Evolutionary conservation across 2,329 filamentous ascomycete genomes (phyloP).

Genomic region (Parascedosporium putredinis): DNA sequence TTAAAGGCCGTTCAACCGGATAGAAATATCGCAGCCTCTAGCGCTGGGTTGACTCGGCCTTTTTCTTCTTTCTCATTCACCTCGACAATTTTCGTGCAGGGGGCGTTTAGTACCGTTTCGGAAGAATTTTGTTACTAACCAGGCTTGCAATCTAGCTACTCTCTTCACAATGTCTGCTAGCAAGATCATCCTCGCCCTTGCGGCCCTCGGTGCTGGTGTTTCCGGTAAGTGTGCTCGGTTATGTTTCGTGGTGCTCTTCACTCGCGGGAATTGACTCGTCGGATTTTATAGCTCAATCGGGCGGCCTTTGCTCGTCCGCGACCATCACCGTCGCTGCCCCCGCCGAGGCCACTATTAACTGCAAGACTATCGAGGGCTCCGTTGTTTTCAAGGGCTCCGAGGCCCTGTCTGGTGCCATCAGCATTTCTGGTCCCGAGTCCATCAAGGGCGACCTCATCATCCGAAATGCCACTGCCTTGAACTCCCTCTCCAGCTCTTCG

Average conservation of each 20-base stretch:
- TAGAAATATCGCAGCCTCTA: too few relatives aligned
- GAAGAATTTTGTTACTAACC: too few relatives aligned
- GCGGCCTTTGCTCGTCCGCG: slow-evolving; percentile 16
- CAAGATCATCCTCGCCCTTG: slow-evolving; percentile 32
- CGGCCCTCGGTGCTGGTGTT: slow-evolving; percentile 29
- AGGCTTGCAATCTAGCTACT: too few relatives aligned
- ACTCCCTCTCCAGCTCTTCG: slow-evolving; percentile 48
- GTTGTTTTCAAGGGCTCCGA: slow-evolving; percentile 26
- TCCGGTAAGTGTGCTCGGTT: slow-evolving; percentile 27
- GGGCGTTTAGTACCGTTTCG: too few relatives aligned
- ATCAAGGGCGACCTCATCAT: slow-evolving; percentile 49
- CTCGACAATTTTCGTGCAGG: neutral
- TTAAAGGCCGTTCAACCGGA: too few relatives aligned
- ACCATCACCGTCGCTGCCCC: slow-evolving; percentile 48
- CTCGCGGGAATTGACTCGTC: neutral
- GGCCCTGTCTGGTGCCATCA: slow-evolving; percentile 38
- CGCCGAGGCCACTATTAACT: slow-evolving; percentile 52
- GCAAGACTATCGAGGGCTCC: slow-evolving; percentile 54
- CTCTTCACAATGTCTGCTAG: slow-evolving; percentile 34
- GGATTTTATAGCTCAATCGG: slow-evolving; percentile 1
- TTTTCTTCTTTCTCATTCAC: neutral
- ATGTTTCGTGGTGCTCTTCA: neutral
- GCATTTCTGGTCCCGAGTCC: slow-evolving; percentile 47
- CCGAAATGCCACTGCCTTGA: slow-evolving; percentile 47
- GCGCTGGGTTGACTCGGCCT: too few relatives aligned